Evolutionary conservation across 208 protist genomes (phyloP), one percentile per base, ranked within the genome.

Genomic region (Crithidia fasciculata): DNA sequence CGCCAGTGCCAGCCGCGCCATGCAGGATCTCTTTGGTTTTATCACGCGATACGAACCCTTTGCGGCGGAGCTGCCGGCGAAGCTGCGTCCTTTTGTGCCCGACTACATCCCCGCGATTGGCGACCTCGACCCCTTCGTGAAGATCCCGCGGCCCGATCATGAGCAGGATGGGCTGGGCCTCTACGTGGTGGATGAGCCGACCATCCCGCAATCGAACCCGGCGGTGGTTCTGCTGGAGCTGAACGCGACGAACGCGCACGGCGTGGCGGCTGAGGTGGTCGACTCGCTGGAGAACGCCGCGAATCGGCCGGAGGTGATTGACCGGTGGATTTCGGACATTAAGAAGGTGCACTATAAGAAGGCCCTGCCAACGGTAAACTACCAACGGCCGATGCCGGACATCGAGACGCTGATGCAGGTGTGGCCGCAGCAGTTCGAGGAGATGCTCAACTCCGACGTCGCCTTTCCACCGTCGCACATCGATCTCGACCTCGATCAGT

Each of bases 71-170:
- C 81, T 99, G 37, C 96, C 98, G 13, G 96, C 98, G 10, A 95
- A 96, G 81, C 85, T 99, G 66, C 90, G 94, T 28, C 97, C 98
- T 8, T 99, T 99, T 84, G 98, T 99, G 68, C 97, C 98, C 5
- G 98, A 99, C 60, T 99, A 98, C 86, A 97, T 99, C 63, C 98
- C 98, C 6, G 87, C 98, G 1, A 88, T 99, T 39, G 98, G 98
- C 16, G 97, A 99, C 57, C 90, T 99, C 54, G 98, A 99, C 76
- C 90, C 97, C 0, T 99, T 99, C 71, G 78, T 98, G 61, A 99
- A 99, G 85, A 85, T 99, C n/a, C 87, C 94, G 16, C 90, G 97
- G 6, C 97, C 98, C 9, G 98, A 99, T 75, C 89, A 83, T 4
- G 81, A 89, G 50, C 88, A 91, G 36, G 93, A 97, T 63, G 93